A percentile compares a stretch with the other conserved stretches of the same genome.
phyloP scores from a whole-genome alignment of 169 alveolate genomes.

The Theileria parva region DNA sequence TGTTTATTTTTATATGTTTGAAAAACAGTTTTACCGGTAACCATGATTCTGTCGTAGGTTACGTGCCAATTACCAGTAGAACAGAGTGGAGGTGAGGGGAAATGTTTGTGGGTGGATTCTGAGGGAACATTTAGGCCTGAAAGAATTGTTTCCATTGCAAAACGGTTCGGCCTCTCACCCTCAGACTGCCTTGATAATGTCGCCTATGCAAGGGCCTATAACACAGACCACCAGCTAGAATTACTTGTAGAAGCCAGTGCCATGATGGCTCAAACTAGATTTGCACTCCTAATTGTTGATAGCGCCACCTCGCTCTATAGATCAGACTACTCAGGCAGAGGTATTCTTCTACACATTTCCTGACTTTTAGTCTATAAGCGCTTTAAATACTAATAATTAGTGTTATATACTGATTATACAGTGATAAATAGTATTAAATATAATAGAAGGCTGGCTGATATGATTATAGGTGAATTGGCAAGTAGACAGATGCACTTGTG shows the following conservation, averaged over 20 bases:
- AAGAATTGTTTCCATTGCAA: slow-evolving; percentile 95
- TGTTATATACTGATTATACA: slow-evolving; percentile 70
- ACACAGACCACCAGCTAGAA: slow-evolving; percentile 94
- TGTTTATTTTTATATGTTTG: neutral
- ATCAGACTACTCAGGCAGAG: slow-evolving; percentile 97
- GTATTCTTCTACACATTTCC: neutral
- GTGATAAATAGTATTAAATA: slow-evolving; percentile 74
- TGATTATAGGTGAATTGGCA: slow-evolving; percentile 92
- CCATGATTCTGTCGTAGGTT: slow-evolving; percentile 53
- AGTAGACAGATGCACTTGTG: slow-evolving; percentile 97
- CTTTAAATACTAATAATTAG: slow-evolving; percentile 5
- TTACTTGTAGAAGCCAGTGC: slow-evolving; percentile 94
- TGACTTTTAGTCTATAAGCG: neutral
- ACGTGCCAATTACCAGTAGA: slow-evolving; percentile 93
- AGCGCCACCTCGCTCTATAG: slow-evolving; percentile 95
- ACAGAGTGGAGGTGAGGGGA: slow-evolving; percentile 97
- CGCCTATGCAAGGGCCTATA: slow-evolving; percentile 96
- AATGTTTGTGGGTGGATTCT: slow-evolving; percentile 99
- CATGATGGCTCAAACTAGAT: slow-evolving; percentile 95
- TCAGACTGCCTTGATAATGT: slow-evolving; percentile 95
- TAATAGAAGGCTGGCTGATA: slow-evolving; percentile 64
- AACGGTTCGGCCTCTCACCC: slow-evolving; percentile 94
- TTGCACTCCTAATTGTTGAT: slow-evolving; percentile 96
- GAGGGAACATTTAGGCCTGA: slow-evolving; percentile 99
- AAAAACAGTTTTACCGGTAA: neutral